phyloP scores from a whole-genome alignment of 108 stramenopile genomes.

The Bacterosira constricta region DNA sequence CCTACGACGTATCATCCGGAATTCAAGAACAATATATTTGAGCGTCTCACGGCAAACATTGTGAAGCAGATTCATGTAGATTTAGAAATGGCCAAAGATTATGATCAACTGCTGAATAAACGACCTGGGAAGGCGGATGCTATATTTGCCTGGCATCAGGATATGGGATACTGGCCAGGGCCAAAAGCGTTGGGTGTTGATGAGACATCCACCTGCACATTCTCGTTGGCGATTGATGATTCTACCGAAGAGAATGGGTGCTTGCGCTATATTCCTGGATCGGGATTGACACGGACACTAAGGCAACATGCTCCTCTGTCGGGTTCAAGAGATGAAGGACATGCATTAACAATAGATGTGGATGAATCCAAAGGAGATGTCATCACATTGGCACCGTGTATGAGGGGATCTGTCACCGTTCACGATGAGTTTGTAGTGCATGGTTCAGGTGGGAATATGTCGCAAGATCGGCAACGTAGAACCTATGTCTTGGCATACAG shows the following conservation, averaged over 20 bases:
- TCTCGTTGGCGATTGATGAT: slow-evolving; percentile 66
- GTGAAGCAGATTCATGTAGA: slow-evolving; percentile 53
- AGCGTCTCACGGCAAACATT: slow-evolving; percentile 49
- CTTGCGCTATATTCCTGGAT: slow-evolving; percentile 60
- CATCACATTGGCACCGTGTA: slow-evolving; percentile 47
- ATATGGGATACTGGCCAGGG: slow-evolving; percentile 46
- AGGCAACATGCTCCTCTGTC: slow-evolving; percentile 48
- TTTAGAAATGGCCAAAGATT: slow-evolving; percentile 37
- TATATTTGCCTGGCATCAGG: slow-evolving; percentile 54
- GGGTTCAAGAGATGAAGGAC: slow-evolving; percentile 52
- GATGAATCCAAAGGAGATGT: slow-evolving; percentile 35
- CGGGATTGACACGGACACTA: slow-evolving; percentile 39
- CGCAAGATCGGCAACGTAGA: slow-evolving; percentile 43
- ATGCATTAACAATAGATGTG: slow-evolving; percentile 59
- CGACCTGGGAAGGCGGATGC: slow-evolving; percentile 56
- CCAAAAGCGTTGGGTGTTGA: slow-evolving; percentile 43
- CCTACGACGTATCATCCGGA: slow-evolving; percentile 60
- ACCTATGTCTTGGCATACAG: slow-evolving; percentile 75
- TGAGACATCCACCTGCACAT: slow-evolving; percentile 53
- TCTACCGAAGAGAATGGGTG: slow-evolving; percentile 64
- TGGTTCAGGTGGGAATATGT: slow-evolving; percentile 59
- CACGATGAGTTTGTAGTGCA: slow-evolving; percentile 74
- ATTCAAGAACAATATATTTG: slow-evolving; percentile 55
- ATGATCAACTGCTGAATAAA: slow-evolving; percentile 64
- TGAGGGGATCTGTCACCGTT: slow-evolving; percentile 55